These are phyloP conservation scores for Plantago ovata DNA, from an alignment of 257 asterid genomes.

Conservation along the genomic window DNA sequence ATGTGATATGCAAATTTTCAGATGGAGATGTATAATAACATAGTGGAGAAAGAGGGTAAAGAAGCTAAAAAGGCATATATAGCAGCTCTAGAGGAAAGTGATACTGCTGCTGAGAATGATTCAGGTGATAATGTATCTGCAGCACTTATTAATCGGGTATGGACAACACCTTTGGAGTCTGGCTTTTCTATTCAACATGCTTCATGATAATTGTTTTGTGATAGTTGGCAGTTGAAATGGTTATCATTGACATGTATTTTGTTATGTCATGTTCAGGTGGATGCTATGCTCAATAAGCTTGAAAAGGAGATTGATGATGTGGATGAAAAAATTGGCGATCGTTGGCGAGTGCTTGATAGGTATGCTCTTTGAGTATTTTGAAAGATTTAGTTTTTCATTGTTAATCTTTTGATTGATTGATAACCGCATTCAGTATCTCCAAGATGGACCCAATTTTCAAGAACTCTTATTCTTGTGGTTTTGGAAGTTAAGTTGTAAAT, in stretches of 20 bases:
- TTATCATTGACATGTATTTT: constrained; percentile 17
- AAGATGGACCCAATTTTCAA: not conserved
- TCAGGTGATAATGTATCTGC: constrained; percentile 74
- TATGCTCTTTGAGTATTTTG: constrained; percentile 22
- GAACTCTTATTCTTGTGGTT: constrained; percentile 7
- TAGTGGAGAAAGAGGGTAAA: constrained; percentile 79
- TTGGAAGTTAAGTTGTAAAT: not conserved
- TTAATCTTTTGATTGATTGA: constrained; percentile 14
- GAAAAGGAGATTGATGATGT: constrained; percentile 97
- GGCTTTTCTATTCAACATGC: constrained; percentile 4
- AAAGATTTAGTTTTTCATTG: constrained; percentile 4
- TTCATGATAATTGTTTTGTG: constrained; percentile 13
- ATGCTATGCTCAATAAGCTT: constrained; percentile 93
- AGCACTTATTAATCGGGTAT: constrained; percentile 88
- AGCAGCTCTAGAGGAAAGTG: constrained; percentile 86
- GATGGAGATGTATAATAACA: constrained; percentile 82
- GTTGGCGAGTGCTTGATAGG: constrained; percentile 97
- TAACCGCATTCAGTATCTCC: not conserved
- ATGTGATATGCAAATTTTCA: constrained; percentile 31
- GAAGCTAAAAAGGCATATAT: constrained; percentile 75
- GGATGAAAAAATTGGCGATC: constrained; percentile 88
- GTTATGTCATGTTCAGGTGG: constrained; percentile 57
- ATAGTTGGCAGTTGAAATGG: not conserved
- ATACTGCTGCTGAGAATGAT: constrained; percentile 49
- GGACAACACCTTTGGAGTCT: constrained; percentile 23